These are phyloP conservation scores for Boletus rufocinnamomeus DNA, from an alignment of 768 basidiomycete genomes.

Conservation along the genomic window DNA sequence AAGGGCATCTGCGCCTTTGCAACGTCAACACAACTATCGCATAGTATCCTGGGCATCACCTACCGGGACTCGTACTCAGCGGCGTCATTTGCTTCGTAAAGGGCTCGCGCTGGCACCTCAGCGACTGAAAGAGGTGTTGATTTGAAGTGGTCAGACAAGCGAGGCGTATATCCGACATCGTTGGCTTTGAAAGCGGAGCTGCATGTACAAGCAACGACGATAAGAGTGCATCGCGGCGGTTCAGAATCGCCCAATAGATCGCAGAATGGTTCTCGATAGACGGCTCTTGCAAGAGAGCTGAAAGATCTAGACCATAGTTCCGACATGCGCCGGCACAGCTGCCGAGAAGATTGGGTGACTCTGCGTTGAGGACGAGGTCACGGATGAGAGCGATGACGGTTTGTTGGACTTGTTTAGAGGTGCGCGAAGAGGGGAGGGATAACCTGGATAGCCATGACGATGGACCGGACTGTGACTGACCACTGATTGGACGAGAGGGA, in stretches of 20 bases:
- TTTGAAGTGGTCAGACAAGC: constrained; percentile 52
- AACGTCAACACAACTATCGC: not conserved
- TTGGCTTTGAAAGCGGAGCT: constrained; percentile 42
- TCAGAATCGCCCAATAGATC: constrained; percentile 74
- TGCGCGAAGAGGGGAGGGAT: constrained; percentile 24
- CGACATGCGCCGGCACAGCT: constrained; percentile 61
- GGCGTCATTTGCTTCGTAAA: constrained; percentile 14
- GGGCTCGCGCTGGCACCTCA: constrained; percentile 19
- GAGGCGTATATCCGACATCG: constrained; percentile 60
- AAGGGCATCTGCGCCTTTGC: constrained; percentile 49
- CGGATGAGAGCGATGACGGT: constrained; percentile 58
- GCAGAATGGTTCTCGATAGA: constrained; percentile 66
- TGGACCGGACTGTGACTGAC: constrained; percentile 1
- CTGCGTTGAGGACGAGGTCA: constrained; percentile 46
- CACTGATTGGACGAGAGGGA: not conserved
- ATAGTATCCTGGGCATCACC: not conserved
- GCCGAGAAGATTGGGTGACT: constrained; percentile 25
- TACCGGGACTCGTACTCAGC: constrained; percentile 17
- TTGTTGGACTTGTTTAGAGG: constrained; percentile 48
- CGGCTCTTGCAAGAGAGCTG: constrained; percentile 58
- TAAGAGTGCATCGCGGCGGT: constrained; percentile 44
- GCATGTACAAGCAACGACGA: constrained; percentile 57
- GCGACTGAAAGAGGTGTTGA: constrained; percentile 29
- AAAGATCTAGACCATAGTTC: constrained; percentile 49
- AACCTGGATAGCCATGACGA: constrained; percentile 23